These are phyloP conservation scores for Scheffersomyces titani DNA, from an alignment of 1,139 yeast species.

Conservation along the genomic window DNA sequence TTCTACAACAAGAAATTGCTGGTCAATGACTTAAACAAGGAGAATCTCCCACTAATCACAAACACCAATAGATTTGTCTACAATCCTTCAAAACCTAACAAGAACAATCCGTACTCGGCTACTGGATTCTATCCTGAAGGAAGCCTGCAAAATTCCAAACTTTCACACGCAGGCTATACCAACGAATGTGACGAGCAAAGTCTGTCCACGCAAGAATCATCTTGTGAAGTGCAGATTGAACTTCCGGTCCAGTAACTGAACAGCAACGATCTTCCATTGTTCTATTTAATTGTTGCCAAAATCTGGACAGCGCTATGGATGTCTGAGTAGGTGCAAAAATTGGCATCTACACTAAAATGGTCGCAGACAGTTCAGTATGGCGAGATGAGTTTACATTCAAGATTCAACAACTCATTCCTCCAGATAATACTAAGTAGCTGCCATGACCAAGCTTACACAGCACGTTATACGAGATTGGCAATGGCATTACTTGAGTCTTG, in stretches of 20 bases:
- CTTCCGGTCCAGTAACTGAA: constrained; percentile 4
- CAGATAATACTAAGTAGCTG: background rate
- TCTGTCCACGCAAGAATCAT: constrained; percentile 7
- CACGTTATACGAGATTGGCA: constrained; percentile 3
- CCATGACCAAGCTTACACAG: background rate
- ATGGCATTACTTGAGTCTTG: constrained; percentile 17
- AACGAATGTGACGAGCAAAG: constrained; percentile 5
- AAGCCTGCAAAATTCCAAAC: background rate
- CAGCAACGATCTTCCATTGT: background rate
- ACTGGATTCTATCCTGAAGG: constrained; percentile 10
- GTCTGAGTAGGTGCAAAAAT: background rate
- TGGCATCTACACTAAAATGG: background rate
- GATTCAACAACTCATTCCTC: background rate
- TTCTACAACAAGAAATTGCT: background rate
- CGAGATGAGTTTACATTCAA: background rate
- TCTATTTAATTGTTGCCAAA: background rate
- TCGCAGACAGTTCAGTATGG: background rate
- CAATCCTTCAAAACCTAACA: constrained; percentile 5
- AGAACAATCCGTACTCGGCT: constrained; percentile 8
- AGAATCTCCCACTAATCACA: background rate
- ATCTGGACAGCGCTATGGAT: background rate
- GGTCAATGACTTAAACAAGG: background rate
- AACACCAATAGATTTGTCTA: constrained; percentile 4
- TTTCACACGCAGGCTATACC: background rate
- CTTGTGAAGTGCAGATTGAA: constrained; percentile 14